Percentiles rank a stretch among this genome's conserved stretches.
Conservation (phyloP, 441 rosid genomes). For the Jatropha podagrica region DNA sequence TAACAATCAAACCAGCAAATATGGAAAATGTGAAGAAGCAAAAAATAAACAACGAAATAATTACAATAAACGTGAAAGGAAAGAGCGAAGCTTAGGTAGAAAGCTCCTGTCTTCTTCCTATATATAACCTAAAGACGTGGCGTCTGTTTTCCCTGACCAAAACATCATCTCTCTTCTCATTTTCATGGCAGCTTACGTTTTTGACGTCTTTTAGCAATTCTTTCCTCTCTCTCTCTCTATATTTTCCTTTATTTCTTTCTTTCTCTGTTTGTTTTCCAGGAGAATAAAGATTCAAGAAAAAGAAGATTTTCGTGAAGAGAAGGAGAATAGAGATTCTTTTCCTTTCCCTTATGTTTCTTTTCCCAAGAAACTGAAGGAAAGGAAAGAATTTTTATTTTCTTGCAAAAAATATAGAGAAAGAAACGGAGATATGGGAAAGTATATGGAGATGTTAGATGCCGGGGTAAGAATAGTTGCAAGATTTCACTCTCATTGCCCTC, state of each 20-base stretch:
- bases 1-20: not conserved
- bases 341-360: not conserved
- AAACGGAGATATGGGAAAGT: conserved; percentile 52
- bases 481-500: conserved; percentile 86
- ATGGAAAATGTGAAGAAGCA: not conserved
- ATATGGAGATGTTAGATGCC: conserved; percentile 57
- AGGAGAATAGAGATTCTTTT: not conserved
- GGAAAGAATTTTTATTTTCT: not conserved
- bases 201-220: not conserved
- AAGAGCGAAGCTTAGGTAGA: not conserved
- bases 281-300: not conserved
- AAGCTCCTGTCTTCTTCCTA: not conserved
- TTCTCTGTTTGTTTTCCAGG: not conserved
- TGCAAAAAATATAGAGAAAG: not conserved
- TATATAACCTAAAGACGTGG: not conserved
- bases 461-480: conserved; percentile 77
- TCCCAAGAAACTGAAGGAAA: not conserved
- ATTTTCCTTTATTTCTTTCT: not conserved
- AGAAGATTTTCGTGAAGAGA: not conserved
- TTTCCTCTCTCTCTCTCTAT: not conserved
- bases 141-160: not conserved
- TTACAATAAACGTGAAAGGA: not conserved
- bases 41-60: not conserved
- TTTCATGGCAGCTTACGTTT: too few species aligned
- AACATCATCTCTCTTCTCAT: not conserved